A percentile compares a stretch with the other conserved stretches of the same genome.
These are phyloP conservation scores for Tolypocladium amazonense DNA, from an alignment of 2,329 filamentous ascomycete genomes.

Conservation along the genomic window DNA sequence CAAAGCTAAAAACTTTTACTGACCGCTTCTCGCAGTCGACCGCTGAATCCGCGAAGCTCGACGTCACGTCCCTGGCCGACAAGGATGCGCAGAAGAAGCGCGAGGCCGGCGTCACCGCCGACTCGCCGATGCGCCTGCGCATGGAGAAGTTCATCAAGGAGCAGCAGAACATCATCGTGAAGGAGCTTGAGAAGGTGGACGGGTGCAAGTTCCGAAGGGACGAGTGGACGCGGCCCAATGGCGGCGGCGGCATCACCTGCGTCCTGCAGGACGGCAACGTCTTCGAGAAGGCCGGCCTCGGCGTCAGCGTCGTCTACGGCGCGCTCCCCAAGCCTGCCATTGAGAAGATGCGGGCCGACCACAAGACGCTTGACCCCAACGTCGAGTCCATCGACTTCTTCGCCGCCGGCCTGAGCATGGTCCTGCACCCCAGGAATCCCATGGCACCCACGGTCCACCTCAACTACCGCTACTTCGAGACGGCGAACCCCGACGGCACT, in stretches of 20 bases:
- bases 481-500: constrained; percentile 69
- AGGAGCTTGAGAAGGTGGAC: constrained; percentile 73
- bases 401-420: constrained; percentile 83
- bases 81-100: constrained; percentile 73
- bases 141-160: constrained; percentile 97
- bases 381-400: constrained; percentile 89
- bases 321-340: constrained; percentile 80
- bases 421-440: constrained; percentile 87
- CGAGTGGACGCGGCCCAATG: constrained; percentile 77
- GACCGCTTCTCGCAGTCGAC: constrained; percentile 22
- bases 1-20: constrained; percentile 2
- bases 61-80: constrained; percentile 67
- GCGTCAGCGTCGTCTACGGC: constrained; percentile 91
- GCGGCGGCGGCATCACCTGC: constrained; percentile 87
- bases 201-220: constrained; percentile 74
- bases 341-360: constrained; percentile 85
- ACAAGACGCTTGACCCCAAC: constrained; percentile 74
- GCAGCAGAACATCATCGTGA: constrained; percentile 81
- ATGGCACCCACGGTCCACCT: constrained; percentile 97
- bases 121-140: constrained; percentile 90
- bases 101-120: constrained; percentile 52
- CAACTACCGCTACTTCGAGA: constrained; percentile 99
- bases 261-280: constrained; percentile 93
- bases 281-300: constrained; percentile 96
- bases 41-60: constrained; percentile 36